Base-by-base conservation (phyloP, 768 basidiomycete genomes). In the Lactifluus pinguis region DNA sequence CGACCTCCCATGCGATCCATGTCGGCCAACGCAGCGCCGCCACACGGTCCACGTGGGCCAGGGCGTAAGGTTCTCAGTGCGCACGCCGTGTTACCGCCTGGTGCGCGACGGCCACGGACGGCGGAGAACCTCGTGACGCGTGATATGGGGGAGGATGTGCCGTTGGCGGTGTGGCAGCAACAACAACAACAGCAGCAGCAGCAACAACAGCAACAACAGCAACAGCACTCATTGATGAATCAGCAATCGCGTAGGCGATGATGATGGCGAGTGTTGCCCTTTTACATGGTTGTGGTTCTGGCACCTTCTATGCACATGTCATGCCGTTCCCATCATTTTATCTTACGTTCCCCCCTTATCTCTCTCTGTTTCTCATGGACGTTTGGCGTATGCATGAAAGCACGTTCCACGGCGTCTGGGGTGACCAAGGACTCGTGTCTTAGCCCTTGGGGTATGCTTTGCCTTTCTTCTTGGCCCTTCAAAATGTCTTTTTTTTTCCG, bases 161-260 rank as follows among this genome's bases (percentile, higher is more conserved):
- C 89, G 19, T 75, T 92, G 51, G 88, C 90, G 19, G 72, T 89
- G 58, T 90, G 83, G 78, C 84, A 81, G 66, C 77, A 83, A 68
- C 13, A 38, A 10, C 38, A 38, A 71, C 87, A 86, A 68, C 61
- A 63, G 53, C 57, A 64, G 53, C 68, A 69, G 25, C 87, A 85
- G 69, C 84, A 81, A 66, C 77, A 83, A 71, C 87, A 86, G 68
- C 60, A 63, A 52, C 57, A 63, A 53, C 68, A 69, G 29, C 87
- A 85, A 69, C 84, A 81, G 66, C 77, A 83, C 68, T 77, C 78
- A n/a, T 17, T 60, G 38, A 9, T 52, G 19, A 53, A 34, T 32
- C 59, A 49, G 19, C 61, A 58, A 41, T n/a, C 44, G 32, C 48
- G 61, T 13, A 39, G 61, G 21, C 38, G 61, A 25, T 62, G 48